Base-by-base conservation (phyloP, 2,329 filamentous ascomycete species). In the Aspergillus unguis region DNA sequence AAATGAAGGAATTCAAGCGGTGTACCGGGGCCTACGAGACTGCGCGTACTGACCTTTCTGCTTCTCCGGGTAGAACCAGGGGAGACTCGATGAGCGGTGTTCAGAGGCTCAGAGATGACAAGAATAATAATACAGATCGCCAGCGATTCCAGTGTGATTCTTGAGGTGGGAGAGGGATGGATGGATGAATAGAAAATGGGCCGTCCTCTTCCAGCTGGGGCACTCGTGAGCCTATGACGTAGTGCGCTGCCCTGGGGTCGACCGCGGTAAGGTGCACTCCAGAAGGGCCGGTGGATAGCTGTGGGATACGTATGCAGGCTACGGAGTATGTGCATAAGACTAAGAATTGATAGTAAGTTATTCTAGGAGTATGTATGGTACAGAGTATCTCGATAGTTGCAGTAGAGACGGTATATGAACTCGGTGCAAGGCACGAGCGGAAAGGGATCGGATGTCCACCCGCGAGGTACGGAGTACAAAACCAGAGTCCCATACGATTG, bases 221-320 rank as follows among this genome's bases (percentile, higher is more conserved):
- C 59, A 55, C 50, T 50, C 11, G 27, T 25, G 50, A 54, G 53
- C 53, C 51, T 62, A 69, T 69, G 66, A 69, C 67, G 67, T 69
- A 67, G 60, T 37, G 25, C 29, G 44, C 40, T 53, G 57, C 59
- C 53, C 58, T 61, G 57, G 52, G 53, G 52, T 56, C 46, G 52
- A 50, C 57, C 58, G 57, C 51, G 58, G 57, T 56, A 53, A 55
- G 49, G 47, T 17, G 26, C 17, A 44, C n/a, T 7, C 17, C 28
- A 11, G 25, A 44, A n/a, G n/a, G 33, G n/a, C 23, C 38, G 6
- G 28, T 7, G 38, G 28, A 7, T 44, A n/a, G 28, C 42, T 44
- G 29, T 29, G 17, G 17, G 17, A 17, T 17, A 17, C 17, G 17
- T 17, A 17, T 17, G 17, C 17, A 17, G 17, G 17, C 17, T 17